phyloP scores from a whole-genome alignment of 495 filamentous ascomycete genomes.

The Pyrenopolyporus hunteri region DNA sequence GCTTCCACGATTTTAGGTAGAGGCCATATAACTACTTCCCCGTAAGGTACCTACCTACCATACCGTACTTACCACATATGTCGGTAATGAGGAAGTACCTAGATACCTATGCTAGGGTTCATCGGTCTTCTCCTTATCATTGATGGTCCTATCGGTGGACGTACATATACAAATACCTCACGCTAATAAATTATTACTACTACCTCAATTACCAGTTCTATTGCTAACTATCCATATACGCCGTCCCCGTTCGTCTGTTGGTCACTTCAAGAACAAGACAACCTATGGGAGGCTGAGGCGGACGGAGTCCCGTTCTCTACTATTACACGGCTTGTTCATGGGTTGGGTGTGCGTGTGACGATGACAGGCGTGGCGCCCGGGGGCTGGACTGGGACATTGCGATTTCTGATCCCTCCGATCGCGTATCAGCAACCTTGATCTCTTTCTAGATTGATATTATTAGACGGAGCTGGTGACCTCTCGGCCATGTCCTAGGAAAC shows the following conservation, averaged over 20 bases:
- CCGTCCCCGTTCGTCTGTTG: conserved; percentile 19
- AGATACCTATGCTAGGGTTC: background rate
- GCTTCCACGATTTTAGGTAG: no score
- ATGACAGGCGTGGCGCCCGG: conserved; percentile 12
- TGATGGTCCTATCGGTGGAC: no score
- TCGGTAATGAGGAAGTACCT: no score
- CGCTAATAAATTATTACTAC: conserved; percentile 8
- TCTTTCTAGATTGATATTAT: conserved; percentile 9
- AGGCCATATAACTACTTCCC: no score
- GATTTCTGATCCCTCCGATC: conserved; percentile 20
- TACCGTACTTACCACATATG: no score
- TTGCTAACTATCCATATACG: conserved; percentile 2
- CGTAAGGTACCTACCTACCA: no score
- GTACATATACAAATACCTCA: background rate
- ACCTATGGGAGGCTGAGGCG: conserved; percentile 15
- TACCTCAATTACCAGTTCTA: conserved; percentile 12
- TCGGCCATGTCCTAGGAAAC: conserved; percentile 3
- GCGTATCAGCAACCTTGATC: conserved; percentile 28
- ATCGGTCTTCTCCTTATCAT: no score
- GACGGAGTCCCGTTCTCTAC: background rate
- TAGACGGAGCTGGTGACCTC: conserved; percentile 21
- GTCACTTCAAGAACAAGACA: background rate
- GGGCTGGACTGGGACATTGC: conserved; percentile 3
- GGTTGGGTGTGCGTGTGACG: conserved; percentile 29
- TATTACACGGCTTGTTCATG: conserved; percentile 10